phyloP scores from a whole-genome alignment of 257 asterid species.

The Anisodus tanguticus region DNA sequence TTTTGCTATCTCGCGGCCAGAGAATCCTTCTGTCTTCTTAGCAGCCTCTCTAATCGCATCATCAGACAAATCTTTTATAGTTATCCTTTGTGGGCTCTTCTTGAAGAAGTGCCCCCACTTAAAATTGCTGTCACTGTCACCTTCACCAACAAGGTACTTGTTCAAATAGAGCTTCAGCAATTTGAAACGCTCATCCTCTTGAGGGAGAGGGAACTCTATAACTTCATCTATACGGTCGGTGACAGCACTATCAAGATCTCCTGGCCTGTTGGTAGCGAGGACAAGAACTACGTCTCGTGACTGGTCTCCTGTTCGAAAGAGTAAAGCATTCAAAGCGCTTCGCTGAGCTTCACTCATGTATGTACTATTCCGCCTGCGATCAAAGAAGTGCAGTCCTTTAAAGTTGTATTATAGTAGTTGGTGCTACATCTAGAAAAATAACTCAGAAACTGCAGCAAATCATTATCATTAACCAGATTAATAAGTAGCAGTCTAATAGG shows the following conservation, averaged over 20 bases:
- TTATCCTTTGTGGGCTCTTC: slow-evolving; percentile 63
- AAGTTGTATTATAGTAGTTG: not conserved
- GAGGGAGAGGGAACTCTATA: slow-evolving; percentile 92
- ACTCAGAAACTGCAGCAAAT: not conserved
- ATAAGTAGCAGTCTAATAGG: not conserved
- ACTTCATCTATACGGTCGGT: slow-evolving; percentile 97
- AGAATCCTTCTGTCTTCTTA: slow-evolving; percentile 70
- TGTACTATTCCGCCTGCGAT: slow-evolving; percentile 80
- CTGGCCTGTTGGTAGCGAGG: slow-evolving; percentile 93
- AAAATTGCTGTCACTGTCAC: slow-evolving; percentile 42
- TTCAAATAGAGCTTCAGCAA: slow-evolving; percentile 80
- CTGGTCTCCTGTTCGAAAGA: slow-evolving; percentile 96
- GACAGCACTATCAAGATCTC: slow-evolving; percentile 90
- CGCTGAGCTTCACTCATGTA: slow-evolving; percentile 98
- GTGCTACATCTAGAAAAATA: not conserved
- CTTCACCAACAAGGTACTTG: slow-evolving; percentile 73
- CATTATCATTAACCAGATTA: not conserved
- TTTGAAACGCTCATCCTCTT: slow-evolving; percentile 84
- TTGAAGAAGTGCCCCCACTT: slow-evolving; percentile 61
- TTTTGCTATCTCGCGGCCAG: slow-evolving; percentile 95
- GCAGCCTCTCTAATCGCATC: slow-evolving; percentile 78
- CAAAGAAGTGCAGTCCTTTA: slow-evolving; percentile 17
- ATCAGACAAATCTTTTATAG: slow-evolving; percentile 65
- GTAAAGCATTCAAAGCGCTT: slow-evolving; percentile 89
- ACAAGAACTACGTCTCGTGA: slow-evolving; percentile 95